Evolutionary conservation across 2,329 filamentous ascomycete species (phyloP).

Genomic region (Microdochium bolleyi): DNA sequence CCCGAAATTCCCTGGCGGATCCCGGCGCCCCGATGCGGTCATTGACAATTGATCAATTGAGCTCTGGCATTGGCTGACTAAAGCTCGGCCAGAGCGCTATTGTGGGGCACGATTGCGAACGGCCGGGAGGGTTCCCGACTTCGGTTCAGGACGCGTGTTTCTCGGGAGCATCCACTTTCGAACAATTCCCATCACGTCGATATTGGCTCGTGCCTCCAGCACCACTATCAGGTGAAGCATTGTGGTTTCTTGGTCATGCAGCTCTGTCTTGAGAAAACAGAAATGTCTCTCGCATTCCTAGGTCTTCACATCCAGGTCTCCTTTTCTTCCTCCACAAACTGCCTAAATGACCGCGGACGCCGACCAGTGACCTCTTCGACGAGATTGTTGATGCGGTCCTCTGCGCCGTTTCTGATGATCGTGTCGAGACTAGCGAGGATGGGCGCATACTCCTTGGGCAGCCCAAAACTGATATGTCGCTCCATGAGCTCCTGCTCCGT

Average conservation of each 20-base stretch:
- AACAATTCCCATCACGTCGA: background rate
- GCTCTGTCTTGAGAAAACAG: too few relatives aligned
- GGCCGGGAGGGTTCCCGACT: background rate
- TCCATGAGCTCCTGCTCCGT: conserved; percentile 16
- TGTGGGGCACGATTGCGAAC: background rate
- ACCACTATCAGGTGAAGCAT: background rate
- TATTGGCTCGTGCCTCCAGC: too few relatives aligned
- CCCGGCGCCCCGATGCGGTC: background rate
- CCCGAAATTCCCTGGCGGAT: background rate
- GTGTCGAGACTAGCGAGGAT: conserved; percentile 24
- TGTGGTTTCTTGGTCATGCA: background rate
- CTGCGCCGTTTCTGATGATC: conserved; percentile 22
- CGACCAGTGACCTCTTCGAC: conserved; percentile 23
- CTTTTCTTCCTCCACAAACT: conserved; percentile 14
- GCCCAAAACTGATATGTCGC: conserved; percentile 12
- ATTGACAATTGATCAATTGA: background rate
- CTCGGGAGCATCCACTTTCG: background rate
- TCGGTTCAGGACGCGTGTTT: background rate
- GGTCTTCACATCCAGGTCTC: conserved; percentile 5
- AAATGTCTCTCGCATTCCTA: too few relatives aligned
- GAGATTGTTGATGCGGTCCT: conserved; percentile 25
- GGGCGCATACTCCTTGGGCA: conserved; percentile 21
- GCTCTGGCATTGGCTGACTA: background rate
- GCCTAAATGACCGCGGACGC: conserved; percentile 19
- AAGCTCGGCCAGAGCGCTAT: background rate